phyloP scores from a whole-genome alignment of 768 basidiomycete genomes.

The Sutorius australiensis region DNA sequence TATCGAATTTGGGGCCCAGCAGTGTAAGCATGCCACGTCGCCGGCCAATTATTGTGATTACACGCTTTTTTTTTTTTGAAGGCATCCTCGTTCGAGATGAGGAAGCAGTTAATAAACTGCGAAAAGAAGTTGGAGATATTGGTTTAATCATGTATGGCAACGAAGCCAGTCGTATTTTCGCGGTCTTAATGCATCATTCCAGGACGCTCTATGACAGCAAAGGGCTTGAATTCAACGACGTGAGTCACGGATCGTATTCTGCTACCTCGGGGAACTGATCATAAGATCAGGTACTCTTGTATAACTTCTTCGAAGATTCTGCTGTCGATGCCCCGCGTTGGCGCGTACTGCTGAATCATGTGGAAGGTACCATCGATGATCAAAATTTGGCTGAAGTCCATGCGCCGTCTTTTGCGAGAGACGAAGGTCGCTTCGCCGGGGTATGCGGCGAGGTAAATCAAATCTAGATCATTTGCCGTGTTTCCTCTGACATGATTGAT shows the following conservation, averaged over 20 bases:
- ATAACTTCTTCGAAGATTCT: conserved; percentile 74
- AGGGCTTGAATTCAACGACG: conserved; percentile 26
- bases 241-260: background rate
- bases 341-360: conserved; percentile 51
- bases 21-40: conserved; percentile 43
- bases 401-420: conserved; percentile 43
- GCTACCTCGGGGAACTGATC: background rate
- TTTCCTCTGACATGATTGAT: background rate
- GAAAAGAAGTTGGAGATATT: conserved; percentile 51
- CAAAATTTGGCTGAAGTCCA: conserved; percentile 12
- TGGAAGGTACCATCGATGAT: conserved; percentile 23
- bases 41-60: background rate
- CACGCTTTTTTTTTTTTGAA: conserved; percentile 17
- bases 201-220: conserved; percentile 35
- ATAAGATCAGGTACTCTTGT: conserved; percentile 56
- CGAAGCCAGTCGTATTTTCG: background rate
- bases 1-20: conserved; percentile 60
- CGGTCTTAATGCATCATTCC: background rate
- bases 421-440: conserved; percentile 47
- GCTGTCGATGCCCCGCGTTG: conserved; percentile 47
- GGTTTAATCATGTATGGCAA: conserved; percentile 53
- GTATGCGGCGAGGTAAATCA: conserved; percentile 54
- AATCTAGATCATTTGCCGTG: background rate
- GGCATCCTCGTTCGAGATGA: conserved; percentile 71
- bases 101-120: conserved; percentile 43